Evolutionary conservation across 2,329 filamentous ascomycete species (phyloP).

Genomic region (Exophiala alcalophila): DNA sequence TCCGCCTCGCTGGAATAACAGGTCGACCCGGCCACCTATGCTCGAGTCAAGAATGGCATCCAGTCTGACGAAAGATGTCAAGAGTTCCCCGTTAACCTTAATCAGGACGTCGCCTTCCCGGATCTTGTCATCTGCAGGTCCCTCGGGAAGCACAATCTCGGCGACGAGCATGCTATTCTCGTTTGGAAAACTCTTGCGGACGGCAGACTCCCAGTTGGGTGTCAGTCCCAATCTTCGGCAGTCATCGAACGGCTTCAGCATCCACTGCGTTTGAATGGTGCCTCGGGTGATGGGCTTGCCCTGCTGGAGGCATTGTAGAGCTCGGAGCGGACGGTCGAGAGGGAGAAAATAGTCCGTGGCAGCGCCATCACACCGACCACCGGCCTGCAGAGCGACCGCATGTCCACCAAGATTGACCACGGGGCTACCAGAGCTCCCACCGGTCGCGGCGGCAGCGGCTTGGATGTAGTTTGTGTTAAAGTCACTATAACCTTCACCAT

Average conservation of each 20-base stretch:
- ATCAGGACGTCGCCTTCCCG: slow-evolving; percentile 92
- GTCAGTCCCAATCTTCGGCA: slow-evolving; percentile 84
- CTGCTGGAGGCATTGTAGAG: slow-evolving; percentile 78
- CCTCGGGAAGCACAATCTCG: slow-evolving; percentile 88
- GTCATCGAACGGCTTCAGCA: slow-evolving; percentile 96
- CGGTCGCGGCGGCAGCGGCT: slow-evolving; percentile 92
- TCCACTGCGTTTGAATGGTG: slow-evolving; percentile 97
- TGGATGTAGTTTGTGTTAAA: slow-evolving; percentile 98
- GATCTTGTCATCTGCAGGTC: slow-evolving; percentile 80
- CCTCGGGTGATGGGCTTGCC: slow-evolving; percentile 76
- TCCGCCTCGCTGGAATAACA: slow-evolving; percentile 85
- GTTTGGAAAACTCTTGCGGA: slow-evolving; percentile 79
- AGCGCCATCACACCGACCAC: slow-evolving; percentile 87
- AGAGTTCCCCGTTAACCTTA: slow-evolving; percentile 86
- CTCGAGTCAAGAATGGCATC: slow-evolving; percentile 89
- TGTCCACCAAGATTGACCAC: slow-evolving; percentile 93
- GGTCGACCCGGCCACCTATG: slow-evolving; percentile 72
- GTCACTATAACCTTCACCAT: slow-evolving; percentile 95
- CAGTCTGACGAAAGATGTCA: slow-evolving; percentile 88
- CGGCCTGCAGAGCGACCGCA: slow-evolving; percentile 89
- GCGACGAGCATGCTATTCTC: slow-evolving; percentile 97
- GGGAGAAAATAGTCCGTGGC: slow-evolving; percentile 98
- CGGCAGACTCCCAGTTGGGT: slow-evolving; percentile 78
- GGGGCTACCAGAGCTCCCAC: slow-evolving; percentile 95
- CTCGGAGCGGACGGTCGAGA: slow-evolving; percentile 82